These are phyloP conservation scores for Lactarius tabidus DNA, from an alignment of 768 basidiomycete species.

Conservation along the genomic window DNA sequence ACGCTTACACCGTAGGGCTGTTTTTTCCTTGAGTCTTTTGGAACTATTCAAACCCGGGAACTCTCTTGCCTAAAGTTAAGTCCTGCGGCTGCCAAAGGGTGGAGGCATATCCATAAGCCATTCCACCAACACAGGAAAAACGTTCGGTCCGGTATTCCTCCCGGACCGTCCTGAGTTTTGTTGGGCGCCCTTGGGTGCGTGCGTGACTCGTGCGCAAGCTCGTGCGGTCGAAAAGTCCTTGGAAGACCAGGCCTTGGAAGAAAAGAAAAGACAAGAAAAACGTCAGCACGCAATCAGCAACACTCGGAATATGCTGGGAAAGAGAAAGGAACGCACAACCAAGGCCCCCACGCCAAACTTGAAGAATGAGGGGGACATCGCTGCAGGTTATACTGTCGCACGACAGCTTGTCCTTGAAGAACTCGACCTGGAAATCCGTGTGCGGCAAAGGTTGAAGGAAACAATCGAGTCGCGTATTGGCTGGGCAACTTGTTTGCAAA, in stretches of 20 bases:
- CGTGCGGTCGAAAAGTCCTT: neutral
- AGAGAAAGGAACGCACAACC: neutral
- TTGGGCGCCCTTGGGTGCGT: too few relatives aligned
- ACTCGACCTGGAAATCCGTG: conserved; percentile 41
- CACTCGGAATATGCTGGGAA: neutral
- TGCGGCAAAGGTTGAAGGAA: conserved; percentile 40
- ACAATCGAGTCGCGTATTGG: conserved; percentile 43
- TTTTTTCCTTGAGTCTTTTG: too few relatives aligned
- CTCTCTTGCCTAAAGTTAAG: too few relatives aligned
- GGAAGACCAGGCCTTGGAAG: too few relatives aligned
- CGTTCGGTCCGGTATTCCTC: too few relatives aligned
- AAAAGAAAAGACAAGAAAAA: neutral
- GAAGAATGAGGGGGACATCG: neutral
- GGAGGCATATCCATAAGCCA: too few relatives aligned
- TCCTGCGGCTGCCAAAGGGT: too few relatives aligned
- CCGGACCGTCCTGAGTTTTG: too few relatives aligned
- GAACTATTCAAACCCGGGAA: too few relatives aligned
- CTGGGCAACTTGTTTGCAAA: conserved; percentile 44
- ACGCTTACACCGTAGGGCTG: too few relatives aligned
- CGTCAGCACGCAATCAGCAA: neutral
- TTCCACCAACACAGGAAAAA: too few relatives aligned
- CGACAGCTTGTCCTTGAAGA: conserved; percentile 37
- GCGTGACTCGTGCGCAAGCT: too few relatives aligned
- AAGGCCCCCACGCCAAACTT: neutral
- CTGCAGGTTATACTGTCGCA: neutral